Evolutionary conservation across 140 eudicot genomes (phyloP).

Genomic region (Anethum foeniculum): DNA sequence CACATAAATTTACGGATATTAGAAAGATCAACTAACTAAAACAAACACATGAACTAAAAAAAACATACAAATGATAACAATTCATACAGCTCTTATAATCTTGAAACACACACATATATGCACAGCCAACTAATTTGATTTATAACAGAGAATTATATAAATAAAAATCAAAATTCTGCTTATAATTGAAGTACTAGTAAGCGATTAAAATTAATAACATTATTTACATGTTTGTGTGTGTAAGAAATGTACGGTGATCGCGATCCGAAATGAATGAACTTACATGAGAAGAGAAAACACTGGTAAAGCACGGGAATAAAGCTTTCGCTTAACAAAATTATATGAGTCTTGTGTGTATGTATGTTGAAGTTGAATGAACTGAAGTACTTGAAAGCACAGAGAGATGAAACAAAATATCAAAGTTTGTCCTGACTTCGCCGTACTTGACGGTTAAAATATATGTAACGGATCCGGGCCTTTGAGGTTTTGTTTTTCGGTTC

Average conservation of each 20-base stretch:
- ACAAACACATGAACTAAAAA: background rate
- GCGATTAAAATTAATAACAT: background rate
- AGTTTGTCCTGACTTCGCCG: background rate
- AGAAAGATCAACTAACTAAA: background rate
- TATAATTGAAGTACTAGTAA: background rate
- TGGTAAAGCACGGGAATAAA: background rate
- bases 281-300: background rate
- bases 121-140: background rate
- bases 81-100: background rate
- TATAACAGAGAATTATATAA: background rate
- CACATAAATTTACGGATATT: background rate
- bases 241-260: background rate
- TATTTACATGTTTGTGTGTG: background rate
- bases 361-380: background rate
- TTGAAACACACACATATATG: background rate
- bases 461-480: background rate
- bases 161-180: background rate
- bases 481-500: background rate
- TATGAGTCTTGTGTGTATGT: background rate
- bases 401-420: conserved; percentile 1
- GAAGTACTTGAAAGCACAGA: background rate
- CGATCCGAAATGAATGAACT: conserved; percentile 7
- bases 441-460: no score
- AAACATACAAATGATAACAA: background rate
- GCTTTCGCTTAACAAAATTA: background rate